Base-by-base conservation (phyloP, 192 early-diverging fungal genomes). In the Phycomyces blakesleeanus region DNA sequence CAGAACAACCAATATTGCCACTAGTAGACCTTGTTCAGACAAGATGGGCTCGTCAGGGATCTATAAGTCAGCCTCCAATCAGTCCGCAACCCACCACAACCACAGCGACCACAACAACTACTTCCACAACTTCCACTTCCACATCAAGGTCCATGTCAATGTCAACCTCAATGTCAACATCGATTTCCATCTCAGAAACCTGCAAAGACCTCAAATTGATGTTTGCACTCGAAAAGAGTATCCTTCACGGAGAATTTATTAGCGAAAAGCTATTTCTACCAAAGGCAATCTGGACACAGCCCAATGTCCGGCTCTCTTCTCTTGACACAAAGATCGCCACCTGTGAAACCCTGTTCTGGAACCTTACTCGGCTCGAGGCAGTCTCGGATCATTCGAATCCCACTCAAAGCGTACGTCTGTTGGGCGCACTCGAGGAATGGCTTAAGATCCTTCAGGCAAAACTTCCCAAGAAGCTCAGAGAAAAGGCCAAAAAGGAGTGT, bases 281-380 rank as follows among this genome's bases (percentile, higher is more conserved):
- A 14, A 47, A 47, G 44, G 44, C 44, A 14, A 47, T 47, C 3
- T 47, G 44, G 66, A 27, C 54, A 8, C 66, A 68, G 44, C 44
- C 66, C 3, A 68, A 68, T 41, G 38, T 68, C 38, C 59, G 59
- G 25, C 53, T 68, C 15, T 39, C 58, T 16, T 68, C 66, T 6
- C 53, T 68, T 25, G 66, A 68, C 1, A 29, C 59, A 1, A 68
- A 68, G 37, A 39, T 68, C n/a, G 51, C 59, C 61, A 58, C 66
- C 3, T 61, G 59, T 49, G 66, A 68, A 49, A 38, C 59, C 8
- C 42, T 68, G 14, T 34, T 68, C 9, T 54, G 26, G n/a, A 52
- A 50, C 5, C 51, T 68, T 11, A 53, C 44, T 4, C 37, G 29
- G 11, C 52, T 68, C 6, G 66, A 68, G 39, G 53, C 42, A 3